A percentile compares a stretch with the other conserved stretches of the same genome.
These are phyloP conservation scores for Rhodosporidiobolus odoratus DNA, from an alignment of 768 basidiomycete species.

Conservation along the genomic window DNA sequence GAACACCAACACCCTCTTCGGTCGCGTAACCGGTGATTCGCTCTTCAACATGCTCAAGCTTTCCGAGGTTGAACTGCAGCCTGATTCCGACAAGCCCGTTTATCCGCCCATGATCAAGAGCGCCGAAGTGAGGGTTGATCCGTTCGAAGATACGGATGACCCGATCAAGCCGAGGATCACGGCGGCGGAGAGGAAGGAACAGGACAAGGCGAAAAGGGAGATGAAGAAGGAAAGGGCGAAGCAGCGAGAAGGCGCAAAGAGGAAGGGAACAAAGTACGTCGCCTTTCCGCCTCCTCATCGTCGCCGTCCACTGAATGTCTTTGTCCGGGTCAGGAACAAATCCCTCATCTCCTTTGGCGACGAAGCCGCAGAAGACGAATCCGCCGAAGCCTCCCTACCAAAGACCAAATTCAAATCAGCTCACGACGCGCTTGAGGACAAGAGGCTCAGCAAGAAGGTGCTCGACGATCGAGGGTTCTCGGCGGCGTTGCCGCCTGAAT, in stretches of 20 bases:
- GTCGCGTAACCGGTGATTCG: slow-evolving; percentile 52
- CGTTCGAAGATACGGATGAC: slow-evolving; percentile 65
- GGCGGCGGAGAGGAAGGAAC: slow-evolving; percentile 67
- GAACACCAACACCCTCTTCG: slow-evolving; percentile 90
- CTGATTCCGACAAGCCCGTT: slow-evolving; percentile 69
- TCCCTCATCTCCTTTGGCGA: slow-evolving; percentile 82
- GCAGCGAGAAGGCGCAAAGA: slow-evolving; percentile 54
- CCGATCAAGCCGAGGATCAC: slow-evolving; percentile 88
- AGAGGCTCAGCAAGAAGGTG: slow-evolving; percentile 32
- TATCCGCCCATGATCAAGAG: slow-evolving; percentile 89
- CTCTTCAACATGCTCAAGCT: slow-evolving; percentile 65
- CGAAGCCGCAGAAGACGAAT: slow-evolving; percentile 58
- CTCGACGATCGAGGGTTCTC: slow-evolving; percentile 39
- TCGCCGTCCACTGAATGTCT: neutral
- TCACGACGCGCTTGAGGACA: slow-evolving; percentile 39
- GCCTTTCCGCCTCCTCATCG: neutral
- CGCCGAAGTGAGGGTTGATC: slow-evolving; percentile 81
- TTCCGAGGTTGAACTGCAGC: slow-evolving; percentile 54
- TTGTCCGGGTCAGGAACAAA: slow-evolving; percentile 61
- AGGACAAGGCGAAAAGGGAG: slow-evolving; percentile 72
- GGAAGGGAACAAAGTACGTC: slow-evolving; percentile 80
- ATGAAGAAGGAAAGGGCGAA: slow-evolving; percentile 75
- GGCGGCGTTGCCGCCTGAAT: slow-evolving; percentile 20
- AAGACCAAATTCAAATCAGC: slow-evolving; percentile 40
- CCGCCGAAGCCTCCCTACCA: slow-evolving; percentile 40